Evolutionary conservation across 495 filamentous ascomycete species (phyloP).

Genomic region (Xylaria nigripes): DNA sequence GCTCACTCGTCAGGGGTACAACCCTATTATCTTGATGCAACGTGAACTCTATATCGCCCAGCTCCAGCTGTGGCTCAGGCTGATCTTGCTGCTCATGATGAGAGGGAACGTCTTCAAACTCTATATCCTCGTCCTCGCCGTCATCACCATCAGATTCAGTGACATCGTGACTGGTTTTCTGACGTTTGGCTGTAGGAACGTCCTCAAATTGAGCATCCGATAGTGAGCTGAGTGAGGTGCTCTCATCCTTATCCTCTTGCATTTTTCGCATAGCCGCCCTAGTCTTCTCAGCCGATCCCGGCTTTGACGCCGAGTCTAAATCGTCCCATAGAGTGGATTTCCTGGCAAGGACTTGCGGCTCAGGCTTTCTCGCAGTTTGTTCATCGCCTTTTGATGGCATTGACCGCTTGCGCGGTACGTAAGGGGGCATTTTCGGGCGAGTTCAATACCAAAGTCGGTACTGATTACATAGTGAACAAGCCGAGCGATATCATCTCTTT

Average conservation of each 20-base stretch:
- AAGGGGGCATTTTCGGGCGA: constrained; percentile 32
- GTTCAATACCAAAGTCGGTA: background rate
- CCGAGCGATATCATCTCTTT: background rate
- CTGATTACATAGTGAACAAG: background rate
- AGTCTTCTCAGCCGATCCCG: constrained; percentile 42
- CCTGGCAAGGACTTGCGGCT: constrained; percentile 24
- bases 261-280: constrained; percentile 40
- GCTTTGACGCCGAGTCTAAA: constrained; percentile 49
- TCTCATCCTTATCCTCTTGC: constrained; percentile 48
- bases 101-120: constrained; percentile 79
- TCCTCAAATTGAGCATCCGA: constrained; percentile 66
- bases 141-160: constrained; percentile 40
- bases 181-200: constrained; percentile 30
- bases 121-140: constrained; percentile 61
- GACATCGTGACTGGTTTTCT: constrained; percentile 15
- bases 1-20: constrained; percentile 46
- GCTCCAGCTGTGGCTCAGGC: constrained; percentile 18
- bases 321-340: constrained; percentile 60
- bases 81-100: constrained; percentile 22
- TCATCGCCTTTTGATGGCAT: constrained; percentile 17
- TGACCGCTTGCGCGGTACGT: constrained; percentile 40
- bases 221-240: constrained; percentile 48
- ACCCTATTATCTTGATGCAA: constrained; percentile 49
- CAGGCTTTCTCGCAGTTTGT: constrained; percentile 7
- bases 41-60: constrained; percentile 67